Conservation (phyloP, 2,329 filamentous ascomycete species). For the Falciphora oryzae region DNA sequence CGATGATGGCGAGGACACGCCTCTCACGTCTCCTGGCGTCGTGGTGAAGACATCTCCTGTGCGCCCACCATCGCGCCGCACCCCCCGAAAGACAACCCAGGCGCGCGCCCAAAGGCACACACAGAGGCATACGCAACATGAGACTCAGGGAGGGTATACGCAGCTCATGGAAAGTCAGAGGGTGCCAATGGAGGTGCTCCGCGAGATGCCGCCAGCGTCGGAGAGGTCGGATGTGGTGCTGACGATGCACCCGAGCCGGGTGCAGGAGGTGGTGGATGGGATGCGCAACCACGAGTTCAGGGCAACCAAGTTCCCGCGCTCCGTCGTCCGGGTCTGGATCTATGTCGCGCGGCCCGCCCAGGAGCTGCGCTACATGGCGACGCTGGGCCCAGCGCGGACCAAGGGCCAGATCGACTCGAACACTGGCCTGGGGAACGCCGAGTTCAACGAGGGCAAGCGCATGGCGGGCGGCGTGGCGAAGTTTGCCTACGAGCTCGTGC, state of each 20-base stretch:
- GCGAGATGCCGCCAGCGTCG: conserved; percentile 40
- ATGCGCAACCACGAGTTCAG: conserved; percentile 50
- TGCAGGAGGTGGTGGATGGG: conserved; percentile 43
- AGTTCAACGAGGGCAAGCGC: conserved; percentile 40
- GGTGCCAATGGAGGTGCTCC: conserved; percentile 43
- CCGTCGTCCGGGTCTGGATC: conserved; percentile 57
- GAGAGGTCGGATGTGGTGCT: conserved; percentile 49
- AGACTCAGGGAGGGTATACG: conserved; percentile 21
- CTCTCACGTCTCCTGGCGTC: conserved; percentile 14
- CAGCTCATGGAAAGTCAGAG: conserved; percentile 43
- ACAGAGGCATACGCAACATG: conserved; percentile 16
- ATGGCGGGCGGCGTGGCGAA: conserved; percentile 20
- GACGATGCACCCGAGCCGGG: conserved; percentile 39
- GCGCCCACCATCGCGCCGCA: not conserved
- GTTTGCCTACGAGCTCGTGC: conserved; percentile 47
- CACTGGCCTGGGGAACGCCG: conserved; percentile 42
- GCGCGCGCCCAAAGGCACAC: conserved; percentile 3
- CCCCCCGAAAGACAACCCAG: not conserved
- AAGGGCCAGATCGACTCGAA: conserved; percentile 41
- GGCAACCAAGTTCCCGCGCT: conserved; percentile 46
- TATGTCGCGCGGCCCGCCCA: conserved; percentile 42
- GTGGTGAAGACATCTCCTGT: conserved; percentile 9
- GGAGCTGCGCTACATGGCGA: conserved; percentile 55
- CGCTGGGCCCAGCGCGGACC: conserved; percentile 38
- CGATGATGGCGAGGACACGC: conserved; percentile 14